Base-by-base conservation (phyloP, 2,329 filamentous ascomycete species). In the Teratosphaeria viscida region DNA sequence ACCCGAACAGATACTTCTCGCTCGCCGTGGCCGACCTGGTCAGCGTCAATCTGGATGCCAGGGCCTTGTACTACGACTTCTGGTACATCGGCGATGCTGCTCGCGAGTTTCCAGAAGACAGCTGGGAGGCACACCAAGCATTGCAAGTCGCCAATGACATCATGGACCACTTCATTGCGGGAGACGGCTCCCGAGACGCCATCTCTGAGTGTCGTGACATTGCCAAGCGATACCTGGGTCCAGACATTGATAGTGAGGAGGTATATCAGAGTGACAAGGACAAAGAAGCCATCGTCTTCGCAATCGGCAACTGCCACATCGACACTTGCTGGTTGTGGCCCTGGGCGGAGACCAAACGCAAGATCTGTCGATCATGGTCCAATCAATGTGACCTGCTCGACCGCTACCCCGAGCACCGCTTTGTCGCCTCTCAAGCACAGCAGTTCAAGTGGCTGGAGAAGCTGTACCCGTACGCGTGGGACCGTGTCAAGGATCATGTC, bases 251-350 rank as follows among this genome's bases (percentile, higher is more conserved):
- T 72, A 92, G 89, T 5, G 80, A 87, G 57, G 85, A 89, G 64
- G 90, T 99, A 10, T 99, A 97, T 70, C 81, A 90, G 49, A 60
- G 62, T 35, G 59, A 66, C 16, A 59, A 63, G 27, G 86, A 85
- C 63, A 86, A 86, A 29, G 81, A 87, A 37, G 84, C 90, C 1
- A 81, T 95, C 61, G 89, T 97, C 3, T 94, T 85, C 67, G 92
- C 85, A 39, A 92, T 97, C 65, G 94, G 94, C 0, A 90, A 99
- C 73, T 99, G 94, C 67, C 94, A 99, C 74, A 99, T 99, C 66
- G 94, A 97, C 75, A 95, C 88, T 32, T 96, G 92, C 75, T 99
- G 94, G 94, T 81, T 99, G 39, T 99, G 94, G 94, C 94, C 94
- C 0, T 99, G 91, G 83, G 94, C 88, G 10, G 94, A 99, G 78